A percentile compares a stretch with the other conserved stretches of the same genome.
Evolutionary conservation across 495 filamentous ascomycete species (phyloP).

Genomic region (Penicillium alfredii): DNA sequence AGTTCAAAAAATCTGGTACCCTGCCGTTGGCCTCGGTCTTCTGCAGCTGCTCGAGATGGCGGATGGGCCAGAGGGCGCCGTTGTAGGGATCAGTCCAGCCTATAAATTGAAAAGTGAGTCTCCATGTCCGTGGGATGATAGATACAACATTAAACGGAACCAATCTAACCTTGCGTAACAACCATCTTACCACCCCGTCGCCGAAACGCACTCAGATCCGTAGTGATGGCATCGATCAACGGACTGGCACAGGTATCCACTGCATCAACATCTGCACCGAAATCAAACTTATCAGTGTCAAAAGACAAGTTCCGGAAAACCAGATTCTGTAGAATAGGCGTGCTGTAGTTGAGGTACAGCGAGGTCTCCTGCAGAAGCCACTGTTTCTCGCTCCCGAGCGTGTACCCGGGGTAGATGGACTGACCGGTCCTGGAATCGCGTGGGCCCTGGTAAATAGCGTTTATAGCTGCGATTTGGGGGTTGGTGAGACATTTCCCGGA

Average conservation of each 20-base stretch:
- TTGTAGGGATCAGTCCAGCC: slow-evolving; percentile 36
- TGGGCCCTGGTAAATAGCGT: slow-evolving; percentile 4
- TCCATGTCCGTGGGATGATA: too few species aligned
- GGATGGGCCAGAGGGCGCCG: slow-evolving; percentile 37
- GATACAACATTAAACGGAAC: too few species aligned
- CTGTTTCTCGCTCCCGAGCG: slow-evolving; percentile 24
- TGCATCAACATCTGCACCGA: slow-evolving; percentile 27
- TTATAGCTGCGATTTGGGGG: neutral
- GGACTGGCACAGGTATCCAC: slow-evolving; percentile 24
- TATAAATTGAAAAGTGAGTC: neutral
- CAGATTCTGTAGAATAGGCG: slow-evolving; percentile 60
- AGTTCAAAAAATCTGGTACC: slow-evolving; percentile 28
- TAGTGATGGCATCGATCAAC: slow-evolving; percentile 32
- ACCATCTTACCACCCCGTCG: slow-evolving; percentile 33
- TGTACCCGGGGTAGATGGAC: slow-evolving; percentile 35
- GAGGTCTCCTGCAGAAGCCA: slow-evolving; percentile 28
- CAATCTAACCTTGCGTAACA: slow-evolving; percentile 25
- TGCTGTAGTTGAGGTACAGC: slow-evolving; percentile 26
- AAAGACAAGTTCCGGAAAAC: slow-evolving; percentile 58
- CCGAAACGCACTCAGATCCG: slow-evolving; percentile 28
- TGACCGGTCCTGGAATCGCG: slow-evolving; percentile 8
- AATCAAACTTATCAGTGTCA: slow-evolving; percentile 44
- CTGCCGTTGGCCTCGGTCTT: slow-evolving; percentile 14
- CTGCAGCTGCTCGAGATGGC: slow-evolving; percentile 33
- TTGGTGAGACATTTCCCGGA: slow-evolving; percentile 5